Evolutionary conservation across 2,329 filamentous ascomycete genomes (phyloP).

Genomic region (Cordyceps pruinosa): DNA sequence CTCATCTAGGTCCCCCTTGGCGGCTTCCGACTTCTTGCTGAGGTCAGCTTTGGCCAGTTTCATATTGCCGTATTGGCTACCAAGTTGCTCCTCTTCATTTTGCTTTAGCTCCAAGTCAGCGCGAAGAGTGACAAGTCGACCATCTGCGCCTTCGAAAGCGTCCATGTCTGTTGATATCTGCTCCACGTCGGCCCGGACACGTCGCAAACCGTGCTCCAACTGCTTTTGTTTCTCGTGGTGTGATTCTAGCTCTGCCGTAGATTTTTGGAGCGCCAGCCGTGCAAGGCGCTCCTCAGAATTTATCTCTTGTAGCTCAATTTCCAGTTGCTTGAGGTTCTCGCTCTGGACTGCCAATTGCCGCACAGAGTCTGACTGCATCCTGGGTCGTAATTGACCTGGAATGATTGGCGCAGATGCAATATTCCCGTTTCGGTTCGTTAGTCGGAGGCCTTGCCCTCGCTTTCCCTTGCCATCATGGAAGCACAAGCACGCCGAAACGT

Average conservation of each 20-base stretch:
- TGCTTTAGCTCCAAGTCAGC: slow-evolving; percentile 50
- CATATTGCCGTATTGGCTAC: slow-evolving; percentile 49
- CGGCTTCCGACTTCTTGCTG: slow-evolving; percentile 35
- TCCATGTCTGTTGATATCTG: slow-evolving; percentile 53
- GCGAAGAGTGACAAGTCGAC: slow-evolving; percentile 53
- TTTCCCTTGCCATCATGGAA: slow-evolving; percentile 51
- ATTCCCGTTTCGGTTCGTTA: slow-evolving; percentile 38
- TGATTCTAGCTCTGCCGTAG: slow-evolving; percentile 39
- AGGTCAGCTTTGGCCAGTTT: slow-evolving; percentile 42
- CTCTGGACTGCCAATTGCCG: slow-evolving; percentile 53
- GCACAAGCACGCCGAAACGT: slow-evolving; percentile 67
- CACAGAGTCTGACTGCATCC: slow-evolving; percentile 75
- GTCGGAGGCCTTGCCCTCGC: slow-evolving; percentile 52
- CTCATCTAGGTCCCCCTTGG: slow-evolving; percentile 30
- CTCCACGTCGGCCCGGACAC: slow-evolving; percentile 52
- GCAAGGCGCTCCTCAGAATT: slow-evolving; percentile 41
- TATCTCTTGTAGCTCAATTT: slow-evolving; percentile 46
- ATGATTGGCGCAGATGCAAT: slow-evolving; percentile 36
- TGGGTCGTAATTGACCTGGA: slow-evolving; percentile 46
- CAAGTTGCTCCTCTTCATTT: slow-evolving; percentile 39
- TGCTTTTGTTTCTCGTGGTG: slow-evolving; percentile 27
- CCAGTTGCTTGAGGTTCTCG: slow-evolving; percentile 46
- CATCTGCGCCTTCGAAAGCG: slow-evolving; percentile 60
- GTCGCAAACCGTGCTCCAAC: slow-evolving; percentile 50
- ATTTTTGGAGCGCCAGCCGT: slow-evolving; percentile 41